Percentiles rank a stretch among this genome's conserved stretches.
phyloP scores from a whole-genome alignment of 2,329 filamentous ascomycete genomes.

The Oidium heveae region DNA sequence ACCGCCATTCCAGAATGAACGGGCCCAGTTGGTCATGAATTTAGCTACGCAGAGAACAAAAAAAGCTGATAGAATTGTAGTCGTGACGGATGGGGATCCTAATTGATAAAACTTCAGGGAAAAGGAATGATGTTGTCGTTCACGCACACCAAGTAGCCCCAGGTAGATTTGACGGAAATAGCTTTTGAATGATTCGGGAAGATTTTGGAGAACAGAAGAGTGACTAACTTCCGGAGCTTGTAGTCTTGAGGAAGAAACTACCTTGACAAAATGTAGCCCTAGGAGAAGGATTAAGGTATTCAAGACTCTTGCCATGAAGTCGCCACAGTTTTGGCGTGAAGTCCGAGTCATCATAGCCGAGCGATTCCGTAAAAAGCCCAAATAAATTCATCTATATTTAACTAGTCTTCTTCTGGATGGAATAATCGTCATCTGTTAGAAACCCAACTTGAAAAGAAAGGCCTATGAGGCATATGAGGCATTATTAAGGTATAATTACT shows the following conservation, averaged over 20 bases:
- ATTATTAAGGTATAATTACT: no score
- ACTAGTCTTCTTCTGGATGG: no score
- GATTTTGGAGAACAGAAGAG: slow-evolving; percentile 25
- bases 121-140: slow-evolving; percentile 9
- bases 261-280: slow-evolving; percentile 9
- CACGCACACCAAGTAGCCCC: slow-evolving; percentile 14
- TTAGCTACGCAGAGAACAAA: slow-evolving; percentile 3
- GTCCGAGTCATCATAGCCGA: no score
- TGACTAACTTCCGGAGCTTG: background rate
- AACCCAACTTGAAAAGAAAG: no score
- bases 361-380: no score
- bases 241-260: slow-evolving; percentile 10
- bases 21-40: slow-evolving; percentile 15
- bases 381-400: no score
- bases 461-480: no score
- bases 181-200: slow-evolving; percentile 22
- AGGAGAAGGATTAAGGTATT: no score
- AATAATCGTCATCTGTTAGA: no score
- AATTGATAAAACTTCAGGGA: slow-evolving; percentile 10
- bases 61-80: slow-evolving; percentile 9
- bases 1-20: slow-evolving; percentile 10
- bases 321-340: no score
- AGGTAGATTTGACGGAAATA: slow-evolving; percentile 27
- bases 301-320: no score
- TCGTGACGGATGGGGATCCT: slow-evolving; percentile 8